These are phyloP conservation scores for Hortiboletus flavorubellus DNA, from an alignment of 768 basidiomycete species.

Conservation along the genomic window DNA sequence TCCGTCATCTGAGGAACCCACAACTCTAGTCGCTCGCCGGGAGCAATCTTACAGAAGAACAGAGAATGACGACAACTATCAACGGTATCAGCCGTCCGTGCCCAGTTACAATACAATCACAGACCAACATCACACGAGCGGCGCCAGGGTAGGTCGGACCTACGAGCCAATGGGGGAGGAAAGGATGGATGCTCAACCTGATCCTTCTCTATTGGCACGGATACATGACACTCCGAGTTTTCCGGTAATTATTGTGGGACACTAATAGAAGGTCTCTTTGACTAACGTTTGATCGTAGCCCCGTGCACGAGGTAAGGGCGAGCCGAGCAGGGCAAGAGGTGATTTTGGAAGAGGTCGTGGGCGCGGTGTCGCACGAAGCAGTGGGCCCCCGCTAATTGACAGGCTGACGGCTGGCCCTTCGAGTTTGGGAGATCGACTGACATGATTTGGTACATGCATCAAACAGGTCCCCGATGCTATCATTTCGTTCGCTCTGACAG, in stretches of 20 bases:
- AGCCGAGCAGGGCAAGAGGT: conserved; percentile 16
- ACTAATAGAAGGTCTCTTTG: background rate
- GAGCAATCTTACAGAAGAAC: conserved; percentile 11
- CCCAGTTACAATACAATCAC: background rate
- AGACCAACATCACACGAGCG: conserved; percentile 6
- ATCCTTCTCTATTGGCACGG: conserved; percentile 24
- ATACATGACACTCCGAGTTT: conserved; percentile 13
- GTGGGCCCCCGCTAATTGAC: conserved; percentile 12
- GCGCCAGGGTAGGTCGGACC: conserved; percentile 3
- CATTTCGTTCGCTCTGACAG: background rate
- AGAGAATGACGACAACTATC: conserved; percentile 14
- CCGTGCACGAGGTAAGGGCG: conserved; percentile 25
- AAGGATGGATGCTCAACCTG: conserved; percentile 10
- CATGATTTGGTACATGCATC: conserved; percentile 5
- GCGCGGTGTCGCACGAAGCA: conserved; percentile 20
- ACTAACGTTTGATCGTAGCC: conserved; percentile 7
- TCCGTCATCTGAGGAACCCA: background rate
- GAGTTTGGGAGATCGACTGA: conserved; percentile 21
- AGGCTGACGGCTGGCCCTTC: conserved; percentile 15
- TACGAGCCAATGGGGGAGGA: conserved; percentile 16
- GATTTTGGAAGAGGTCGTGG: conserved; percentile 22
- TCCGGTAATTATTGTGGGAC: conserved; percentile 17
- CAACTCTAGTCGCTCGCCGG: background rate
- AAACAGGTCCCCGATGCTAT: background rate
- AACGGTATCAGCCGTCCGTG: conserved; percentile 5